phyloP scores from a whole-genome alignment of 805 yeast genomes.

The Candida arabinofermentans region DNA sequence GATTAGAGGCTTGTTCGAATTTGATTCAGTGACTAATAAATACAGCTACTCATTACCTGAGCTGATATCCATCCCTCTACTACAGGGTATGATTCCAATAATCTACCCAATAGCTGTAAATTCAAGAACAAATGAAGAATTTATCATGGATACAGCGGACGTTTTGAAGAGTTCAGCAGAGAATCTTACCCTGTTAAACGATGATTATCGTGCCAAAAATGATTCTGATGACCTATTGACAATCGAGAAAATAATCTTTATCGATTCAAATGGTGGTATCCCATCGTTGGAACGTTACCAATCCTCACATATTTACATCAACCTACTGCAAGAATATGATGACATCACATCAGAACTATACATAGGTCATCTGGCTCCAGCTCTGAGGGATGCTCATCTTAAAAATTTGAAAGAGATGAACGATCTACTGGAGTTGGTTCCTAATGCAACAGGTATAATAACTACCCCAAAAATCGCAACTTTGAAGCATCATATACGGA shows the following conservation, averaged over 20 bases:
- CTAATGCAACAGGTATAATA: constrained; percentile 68
- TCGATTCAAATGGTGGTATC: constrained; percentile 85
- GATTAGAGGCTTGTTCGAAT: constrained; percentile 36
- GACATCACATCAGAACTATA: constrained; percentile 61
- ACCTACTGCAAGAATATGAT: constrained; percentile 75
- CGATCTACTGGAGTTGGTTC: constrained; percentile 44
- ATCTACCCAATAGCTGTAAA: constrained; percentile 56
- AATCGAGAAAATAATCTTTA: constrained; percentile 75
- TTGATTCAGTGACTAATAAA: constrained; percentile 11
- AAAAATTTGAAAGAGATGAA: constrained; percentile 66
- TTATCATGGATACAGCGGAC: constrained; percentile 36
- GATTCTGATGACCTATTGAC: constrained; percentile 37
- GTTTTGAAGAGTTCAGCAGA: constrained; percentile 36
- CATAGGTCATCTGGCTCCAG: constrained; percentile 49
- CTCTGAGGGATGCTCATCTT: constrained; percentile 51
- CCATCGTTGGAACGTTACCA: constrained; percentile 81
- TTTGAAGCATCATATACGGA: constrained; percentile 21
- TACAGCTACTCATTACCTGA: constrained; percentile 32
- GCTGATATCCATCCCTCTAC: constrained; percentile 37
- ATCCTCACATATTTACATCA: constrained; percentile 83
- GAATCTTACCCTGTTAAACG: constrained; percentile 29
- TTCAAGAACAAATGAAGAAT: constrained; percentile 25
- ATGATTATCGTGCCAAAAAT: constrained; percentile 11
- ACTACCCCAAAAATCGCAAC: constrained; percentile 82
- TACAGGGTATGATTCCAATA: constrained; percentile 50